Evolutionary conservation across 192 early-diverging fungal species (phyloP), one percentile per base, ranked within the genome.

Genomic region (Podila verticillata): DNA sequence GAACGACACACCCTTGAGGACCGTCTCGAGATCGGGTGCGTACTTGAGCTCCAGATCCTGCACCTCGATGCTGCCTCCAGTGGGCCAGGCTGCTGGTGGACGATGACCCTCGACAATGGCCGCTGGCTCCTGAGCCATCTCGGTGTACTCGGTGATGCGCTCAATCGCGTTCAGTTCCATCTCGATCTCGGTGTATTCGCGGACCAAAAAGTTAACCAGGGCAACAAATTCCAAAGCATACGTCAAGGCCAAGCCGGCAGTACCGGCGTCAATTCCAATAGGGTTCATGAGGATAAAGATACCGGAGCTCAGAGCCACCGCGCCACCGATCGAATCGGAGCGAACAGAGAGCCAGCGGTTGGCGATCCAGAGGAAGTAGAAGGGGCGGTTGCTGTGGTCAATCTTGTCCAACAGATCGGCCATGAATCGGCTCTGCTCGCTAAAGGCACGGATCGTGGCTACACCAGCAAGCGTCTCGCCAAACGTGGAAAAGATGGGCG

Each of bases 91-190:
- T 54, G 86, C 73, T 8, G 89, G 84, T 15, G 88, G 88, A 28
- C 79, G 72, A 15, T 81, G 66, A 15, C 74, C 73, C 20, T 82
- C 84, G 29, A 91, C 80, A 20, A 92, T 69, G 32, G 90, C 84
- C 0, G 92, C 81, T 0, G 91, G 85, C 69, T 97, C 96, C 72
- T 96, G 91, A 24, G 93, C 92, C 66, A 96, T 85, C 3, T 81
- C 74, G 29, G 92, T 57, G 66, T 96, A 98, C 80, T 97, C 94
- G 69, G 89, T 84, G 35, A 97, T 85, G 5, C 95, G 88, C 83
- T 98, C 95, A 8, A 96, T 92, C 0, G 92, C 84, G 48, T 94
- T 94, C 84, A 96, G 88, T 69, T 86, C 89, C 89, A 96, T 93
- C 69, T 96, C 95, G 75, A 95, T 88, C 60, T 93, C 84, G 15